phyloP scores from a whole-genome alignment of 1,284 basidiomycete species.

The Ceratobasidium papillatum region DNA sequence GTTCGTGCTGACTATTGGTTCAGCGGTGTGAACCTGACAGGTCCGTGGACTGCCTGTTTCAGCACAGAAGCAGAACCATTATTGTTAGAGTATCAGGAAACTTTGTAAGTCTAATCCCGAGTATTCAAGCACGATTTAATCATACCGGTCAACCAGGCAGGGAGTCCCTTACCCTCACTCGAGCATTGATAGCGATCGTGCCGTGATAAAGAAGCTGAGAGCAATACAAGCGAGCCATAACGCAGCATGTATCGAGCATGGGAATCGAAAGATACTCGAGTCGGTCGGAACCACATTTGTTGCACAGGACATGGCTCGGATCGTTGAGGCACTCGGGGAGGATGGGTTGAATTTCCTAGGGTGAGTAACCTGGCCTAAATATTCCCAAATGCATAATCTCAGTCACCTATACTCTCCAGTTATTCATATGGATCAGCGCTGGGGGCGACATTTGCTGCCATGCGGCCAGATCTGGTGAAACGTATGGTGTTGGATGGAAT shows the following conservation, averaged over 20 bases:
- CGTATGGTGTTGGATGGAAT: conserved; percentile 48
- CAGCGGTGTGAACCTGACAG: conserved; percentile 31
- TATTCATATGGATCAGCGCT: conserved; percentile 47
- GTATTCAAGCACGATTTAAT: neutral
- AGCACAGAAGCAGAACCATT: conserved; percentile 11
- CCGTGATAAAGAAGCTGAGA: neutral
- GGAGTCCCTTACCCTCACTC: conserved; percentile 24
- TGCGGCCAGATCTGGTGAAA: conserved; percentile 49
- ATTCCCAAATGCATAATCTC: neutral
- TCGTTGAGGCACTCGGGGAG: conserved; percentile 46
- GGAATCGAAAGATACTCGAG: conserved; percentile 43
- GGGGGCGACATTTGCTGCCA: conserved; percentile 49
- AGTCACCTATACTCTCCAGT: neutral
- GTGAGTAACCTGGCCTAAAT: neutral
- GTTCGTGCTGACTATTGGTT: neutral
- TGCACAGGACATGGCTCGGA: conserved; percentile 46
- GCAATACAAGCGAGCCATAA: neutral
- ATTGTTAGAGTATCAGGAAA: neutral
- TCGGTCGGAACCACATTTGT: conserved; percentile 45
- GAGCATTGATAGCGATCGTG: neutral
- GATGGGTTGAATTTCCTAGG: conserved; percentile 35
- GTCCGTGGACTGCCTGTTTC: conserved; percentile 30
- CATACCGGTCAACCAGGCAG: neutral
- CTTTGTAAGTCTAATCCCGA: neutral
- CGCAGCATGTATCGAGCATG: conserved; percentile 43